A percentile compares a stretch with the other conserved stretches of the same genome.
Evolutionary conservation across 208 protist genomes (phyloP).

Genomic region (Trypanosomatidae sp.): DNA sequence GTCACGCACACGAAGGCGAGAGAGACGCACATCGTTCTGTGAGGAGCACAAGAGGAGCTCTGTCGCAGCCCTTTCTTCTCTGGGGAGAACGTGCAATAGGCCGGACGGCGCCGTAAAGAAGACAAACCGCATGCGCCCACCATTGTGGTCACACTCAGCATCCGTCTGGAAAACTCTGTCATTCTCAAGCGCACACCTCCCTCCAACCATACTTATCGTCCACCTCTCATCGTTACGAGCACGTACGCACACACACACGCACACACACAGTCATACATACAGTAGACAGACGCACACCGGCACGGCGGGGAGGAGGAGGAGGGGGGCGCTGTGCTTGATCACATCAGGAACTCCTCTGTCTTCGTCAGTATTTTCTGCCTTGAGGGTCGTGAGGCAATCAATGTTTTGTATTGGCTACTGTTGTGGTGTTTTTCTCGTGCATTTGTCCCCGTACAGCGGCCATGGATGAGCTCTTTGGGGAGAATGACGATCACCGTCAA

Average conservation of each 20-base stretch:
- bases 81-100: not conserved
- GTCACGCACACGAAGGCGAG: not conserved
- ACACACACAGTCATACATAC: not conserved
- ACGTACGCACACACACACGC: constrained; percentile 1
- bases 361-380: not conserved
- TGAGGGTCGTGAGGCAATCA: not conserved
- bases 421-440: not conserved
- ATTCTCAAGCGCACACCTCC: not conserved
- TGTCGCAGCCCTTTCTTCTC: not conserved
- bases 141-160: not conserved
- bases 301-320: not conserved
- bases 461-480: constrained; percentile 38
- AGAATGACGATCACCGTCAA: constrained; percentile 15
- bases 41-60: not conserved
- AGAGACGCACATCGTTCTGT: not conserved
- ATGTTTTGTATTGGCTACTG: not conserved
- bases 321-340: not conserved
- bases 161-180: not conserved
- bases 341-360: not conserved
- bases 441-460: not conserved
- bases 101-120: not conserved
- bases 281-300: not conserved
- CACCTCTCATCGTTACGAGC: not conserved
- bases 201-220: not conserved
- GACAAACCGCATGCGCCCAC: not conserved